These are phyloP conservation scores for Colletotrichum sp. DNA, from an alignment of 2,329 filamentous ascomycete species.

Conservation along the genomic window DNA sequence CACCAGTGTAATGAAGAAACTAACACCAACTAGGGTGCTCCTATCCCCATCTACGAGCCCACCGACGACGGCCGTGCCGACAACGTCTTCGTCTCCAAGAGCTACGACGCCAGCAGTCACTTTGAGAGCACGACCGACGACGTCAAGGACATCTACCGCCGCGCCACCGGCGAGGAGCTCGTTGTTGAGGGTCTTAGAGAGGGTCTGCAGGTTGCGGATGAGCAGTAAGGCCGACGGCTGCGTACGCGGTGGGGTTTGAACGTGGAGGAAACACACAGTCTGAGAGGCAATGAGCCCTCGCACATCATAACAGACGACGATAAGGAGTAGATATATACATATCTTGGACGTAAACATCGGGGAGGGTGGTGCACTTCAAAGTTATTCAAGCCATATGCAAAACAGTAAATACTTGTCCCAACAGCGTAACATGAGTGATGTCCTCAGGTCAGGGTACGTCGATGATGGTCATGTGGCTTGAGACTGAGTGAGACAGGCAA, in stretches of 20 bases:
- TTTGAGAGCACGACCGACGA: slow-evolving; percentile 94
- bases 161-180: slow-evolving; percentile 83
- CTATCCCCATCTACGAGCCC: slow-evolving; percentile 94
- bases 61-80: slow-evolving; percentile 81
- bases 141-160: slow-evolving; percentile 89
- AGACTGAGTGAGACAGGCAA: not conserved
- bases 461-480: not conserved
- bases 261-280: slow-evolving; percentile 2
- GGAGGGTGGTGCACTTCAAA: slow-evolving; percentile 9
- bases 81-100: slow-evolving; percentile 97
- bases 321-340: slow-evolving; percentile 12
- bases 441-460: not conserved
- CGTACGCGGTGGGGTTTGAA: not conserved
- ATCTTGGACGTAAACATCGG: slow-evolving; percentile 13
- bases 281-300: slow-evolving; percentile 14
- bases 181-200: slow-evolving; percentile 88
- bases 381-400: slow-evolving; percentile 6
- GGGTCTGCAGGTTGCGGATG: slow-evolving; percentile 74
- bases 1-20: not conserved
- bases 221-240: slow-evolving; percentile 47
- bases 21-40: slow-evolving; percentile 60
- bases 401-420: not conserved
- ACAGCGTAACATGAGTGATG: not conserved
- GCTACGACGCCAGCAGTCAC: slow-evolving; percentile 96
- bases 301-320: slow-evolving; percentile 8